A percentile compares a stretch with the other conserved stretches of the same genome.
These are phyloP conservation scores for Entomortierella chlamydospora DNA, from an alignment of 192 early-diverging fungal genomes.

Conservation along the genomic window DNA sequence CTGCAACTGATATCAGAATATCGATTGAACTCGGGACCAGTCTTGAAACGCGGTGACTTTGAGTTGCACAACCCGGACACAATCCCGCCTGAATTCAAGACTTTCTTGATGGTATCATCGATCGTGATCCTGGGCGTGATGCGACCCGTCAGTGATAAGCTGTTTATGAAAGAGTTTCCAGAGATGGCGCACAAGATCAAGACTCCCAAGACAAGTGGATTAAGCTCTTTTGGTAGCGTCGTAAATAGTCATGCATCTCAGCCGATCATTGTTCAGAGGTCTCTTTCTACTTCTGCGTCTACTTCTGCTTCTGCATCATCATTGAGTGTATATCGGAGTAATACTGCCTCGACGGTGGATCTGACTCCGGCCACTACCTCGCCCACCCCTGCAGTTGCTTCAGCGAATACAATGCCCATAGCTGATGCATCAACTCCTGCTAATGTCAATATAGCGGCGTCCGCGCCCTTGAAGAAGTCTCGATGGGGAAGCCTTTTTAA, in stretches of 20 bases:
- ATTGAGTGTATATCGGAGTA: not conserved
- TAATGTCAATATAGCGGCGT: not conserved
- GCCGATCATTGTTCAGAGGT: not conserved
- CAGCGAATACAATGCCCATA: not conserved
- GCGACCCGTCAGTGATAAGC: conserved; percentile 39
- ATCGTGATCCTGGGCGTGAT: conserved; percentile 30
- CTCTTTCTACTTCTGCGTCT: not conserved
- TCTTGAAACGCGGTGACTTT: conserved; percentile 37
- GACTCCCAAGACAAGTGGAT: conserved; percentile 6
- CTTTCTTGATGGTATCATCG: conserved; percentile 25
- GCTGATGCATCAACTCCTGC: not conserved
- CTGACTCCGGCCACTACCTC: not conserved
- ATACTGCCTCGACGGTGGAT: not conserved
- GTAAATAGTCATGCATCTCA: not conserved
- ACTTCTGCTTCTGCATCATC: not conserved
- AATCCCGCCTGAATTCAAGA: conserved; percentile 39
- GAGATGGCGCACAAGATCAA: not conserved
- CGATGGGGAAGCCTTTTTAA: conserved; percentile 44
- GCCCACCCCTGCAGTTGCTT: not conserved
- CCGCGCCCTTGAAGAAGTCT: conserved; percentile 24
- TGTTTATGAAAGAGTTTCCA: conserved; percentile 28
- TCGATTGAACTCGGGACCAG: conserved; percentile 42
- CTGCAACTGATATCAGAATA: conserved; percentile 46
- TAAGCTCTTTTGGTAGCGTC: not conserved
- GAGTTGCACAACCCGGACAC: conserved; percentile 49